Percentiles rank a stretch among this genome's conserved stretches.
Conservation (phyloP, 139 green algal genomes). For the Picochlorum sp. region DNA sequence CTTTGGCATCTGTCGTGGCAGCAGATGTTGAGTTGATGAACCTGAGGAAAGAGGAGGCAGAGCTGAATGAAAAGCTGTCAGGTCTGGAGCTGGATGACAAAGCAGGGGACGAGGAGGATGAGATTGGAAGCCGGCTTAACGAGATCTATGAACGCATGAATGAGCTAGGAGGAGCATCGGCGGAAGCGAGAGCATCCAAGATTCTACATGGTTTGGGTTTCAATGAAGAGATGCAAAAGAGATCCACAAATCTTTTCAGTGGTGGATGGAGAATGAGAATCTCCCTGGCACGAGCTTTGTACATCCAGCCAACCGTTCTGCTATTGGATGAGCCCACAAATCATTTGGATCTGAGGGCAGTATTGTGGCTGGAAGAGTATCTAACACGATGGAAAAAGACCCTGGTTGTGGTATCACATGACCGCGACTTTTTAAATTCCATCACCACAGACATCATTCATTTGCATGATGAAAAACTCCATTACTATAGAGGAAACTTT, state of each 20-base stretch:
- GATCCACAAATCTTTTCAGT: conserved; percentile 67
- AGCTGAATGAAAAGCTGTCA: conserved; percentile 51
- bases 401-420: conserved; percentile 95
- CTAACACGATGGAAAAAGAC: conserved; percentile 90
- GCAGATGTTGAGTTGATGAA: conserved; percentile 90
- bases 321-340: conserved; percentile 99
- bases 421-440: conserved; percentile 97
- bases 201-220: conserved; percentile 94
- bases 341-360: conserved; percentile 92
- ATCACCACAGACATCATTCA: conserved; percentile 99
- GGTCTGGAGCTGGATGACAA: conserved; percentile 20
- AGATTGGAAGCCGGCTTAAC: conserved; percentile 53
- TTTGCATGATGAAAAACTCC: conserved; percentile 91
- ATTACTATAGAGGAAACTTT: conserved; percentile 89
- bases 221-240: conserved; percentile 78
- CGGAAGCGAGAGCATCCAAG: conserved; percentile 87
- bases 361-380: conserved; percentile 84
- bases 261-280: conserved; percentile 98
- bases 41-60: conserved; percentile 76
- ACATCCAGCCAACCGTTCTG: conserved; percentile 96
- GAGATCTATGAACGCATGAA: conserved; percentile 91
- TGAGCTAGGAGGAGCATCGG: conserved; percentile 66
- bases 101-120: conserved; percentile 30
- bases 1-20: conserved; percentile 77
- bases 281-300: conserved; percentile 94